These are phyloP conservation scores for Cercospora berteroae DNA, from an alignment of 2,329 filamentous ascomycete genomes.

Conservation along the genomic window DNA sequence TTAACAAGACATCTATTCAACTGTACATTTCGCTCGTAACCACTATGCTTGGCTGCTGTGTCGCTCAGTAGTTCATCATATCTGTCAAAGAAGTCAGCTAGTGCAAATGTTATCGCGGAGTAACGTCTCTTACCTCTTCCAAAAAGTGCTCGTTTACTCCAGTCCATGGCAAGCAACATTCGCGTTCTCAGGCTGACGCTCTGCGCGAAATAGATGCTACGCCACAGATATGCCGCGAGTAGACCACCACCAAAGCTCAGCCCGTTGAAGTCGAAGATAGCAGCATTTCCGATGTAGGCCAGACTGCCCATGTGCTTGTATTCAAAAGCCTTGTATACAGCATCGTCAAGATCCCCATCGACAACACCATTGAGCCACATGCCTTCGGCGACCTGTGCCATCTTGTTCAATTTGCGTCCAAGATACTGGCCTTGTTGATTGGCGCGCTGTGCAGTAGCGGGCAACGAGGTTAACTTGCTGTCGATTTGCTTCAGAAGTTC, in stretches of 20 bases:
- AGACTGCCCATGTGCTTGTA: constrained; percentile 89
- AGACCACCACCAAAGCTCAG: constrained; percentile 78
- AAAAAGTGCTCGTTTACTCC: constrained; percentile 94
- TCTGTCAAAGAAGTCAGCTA: constrained; percentile 28
- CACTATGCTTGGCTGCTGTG: neutral
- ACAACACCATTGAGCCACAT: constrained; percentile 75
- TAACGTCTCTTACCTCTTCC: constrained; percentile 72
- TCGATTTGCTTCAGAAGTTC: constrained; percentile 92
- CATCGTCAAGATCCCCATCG: constrained; percentile 87
- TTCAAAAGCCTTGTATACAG: constrained; percentile 90
- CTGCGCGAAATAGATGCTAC: constrained; percentile 95
- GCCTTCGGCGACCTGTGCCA: constrained; percentile 73
- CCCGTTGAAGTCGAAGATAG: constrained; percentile 86
- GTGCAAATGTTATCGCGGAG: neutral
- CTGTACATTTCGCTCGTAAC: constrained; percentile 6
- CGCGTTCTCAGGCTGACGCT: constrained; percentile 91
- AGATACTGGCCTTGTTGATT: constrained; percentile 95
- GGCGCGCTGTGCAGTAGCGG: constrained; percentile 91
- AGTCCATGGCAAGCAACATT: constrained; percentile 92
- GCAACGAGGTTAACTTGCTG: constrained; percentile 86
- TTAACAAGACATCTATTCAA: neutral
- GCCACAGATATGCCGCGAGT: constrained; percentile 92
- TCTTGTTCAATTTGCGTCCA: constrained; percentile 88
- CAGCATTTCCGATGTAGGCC: constrained; percentile 94
- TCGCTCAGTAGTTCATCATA: constrained; percentile 37